Base-by-base conservation (phyloP, 2,329 filamentous ascomycete genomes). In the Colletotrichum zoysiae region DNA sequence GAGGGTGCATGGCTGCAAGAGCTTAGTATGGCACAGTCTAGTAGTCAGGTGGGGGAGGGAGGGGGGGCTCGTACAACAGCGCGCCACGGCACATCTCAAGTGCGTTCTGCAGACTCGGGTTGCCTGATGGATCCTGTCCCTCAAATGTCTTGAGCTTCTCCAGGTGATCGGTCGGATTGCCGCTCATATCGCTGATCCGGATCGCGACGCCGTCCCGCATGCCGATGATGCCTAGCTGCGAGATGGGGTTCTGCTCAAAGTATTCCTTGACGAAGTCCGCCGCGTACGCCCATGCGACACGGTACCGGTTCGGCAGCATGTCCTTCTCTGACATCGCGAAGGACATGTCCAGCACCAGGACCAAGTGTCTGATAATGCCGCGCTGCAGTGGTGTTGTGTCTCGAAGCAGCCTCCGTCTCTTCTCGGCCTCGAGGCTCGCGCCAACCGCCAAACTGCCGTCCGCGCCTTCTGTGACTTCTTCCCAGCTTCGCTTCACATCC, bases 161-260 rank as follows among this genome's bases (percentile, higher is more conserved):
- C 68, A 98, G 89, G 80, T 98, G 96, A 73, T 97, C 94, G 11
- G 91, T 91, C 3, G 95, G 95, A 78, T 98, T 98, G 12, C 96
- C 96, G 67, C 93, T 92, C 86, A 98, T 91, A 78, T 97, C 94
- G 78, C 93, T 96, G 74, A 99, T 89, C 50, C 93, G 87, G 33
- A 97, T 86, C 2, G 95, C 95, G 20, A 98, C 86, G 20, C 96
- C 96, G 80, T 98, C 96, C 73, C 93, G 90, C 93, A 98, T 97
- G 62, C 93, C 95, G 50, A 99, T 86, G 40, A 99, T 92, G 33
- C 93, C 95, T 68, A 99, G 89, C 82, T 99, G 96, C 12, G 95
- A 97, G 75, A 99, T 98, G 14, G 96, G 96, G 78, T 99, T 99
- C 82, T 99, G 96, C 82, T 98, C 96, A 79, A 98, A 99, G 83